A percentile compares a stretch with the other conserved stretches of the same genome.
Conservation (phyloP, 2,329 filamentous ascomycete genomes). For the Claviceps arundinis region DNA sequence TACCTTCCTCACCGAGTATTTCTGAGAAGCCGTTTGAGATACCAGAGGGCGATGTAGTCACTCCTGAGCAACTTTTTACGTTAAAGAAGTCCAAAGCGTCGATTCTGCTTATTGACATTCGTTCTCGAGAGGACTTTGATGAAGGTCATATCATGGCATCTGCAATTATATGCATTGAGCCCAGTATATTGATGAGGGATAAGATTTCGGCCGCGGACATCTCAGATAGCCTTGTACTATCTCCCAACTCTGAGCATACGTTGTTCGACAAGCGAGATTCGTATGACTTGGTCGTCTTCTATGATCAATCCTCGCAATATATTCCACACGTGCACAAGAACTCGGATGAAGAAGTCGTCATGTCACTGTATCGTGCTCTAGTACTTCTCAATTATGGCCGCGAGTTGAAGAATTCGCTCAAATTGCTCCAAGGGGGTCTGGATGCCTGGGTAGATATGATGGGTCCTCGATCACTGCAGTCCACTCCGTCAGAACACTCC, state of each 20-base stretch:
- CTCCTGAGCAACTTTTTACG: conserved; percentile 55
- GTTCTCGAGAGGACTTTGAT: conserved; percentile 68
- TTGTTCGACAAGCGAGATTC: conserved; percentile 60
- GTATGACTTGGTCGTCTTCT: conserved; percentile 82
- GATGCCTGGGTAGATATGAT: conserved; percentile 80
- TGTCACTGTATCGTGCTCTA: conserved; percentile 65
- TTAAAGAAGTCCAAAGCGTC: conserved; percentile 47
- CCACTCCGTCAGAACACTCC: conserved; percentile 22
- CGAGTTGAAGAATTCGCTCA: conserved; percentile 58
- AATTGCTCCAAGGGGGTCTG: conserved; percentile 69
- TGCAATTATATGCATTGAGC: conserved; percentile 81
- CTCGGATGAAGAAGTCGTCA: conserved; percentile 41
- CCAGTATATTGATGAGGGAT: conserved; percentile 55
- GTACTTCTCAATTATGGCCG: conserved; percentile 73
- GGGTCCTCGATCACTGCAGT: conserved; percentile 49
- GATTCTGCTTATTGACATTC: conserved; percentile 76
- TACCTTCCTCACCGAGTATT: conserved; percentile 14
- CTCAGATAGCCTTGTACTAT: conserved; percentile 55
- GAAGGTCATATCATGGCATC: conserved; percentile 77
- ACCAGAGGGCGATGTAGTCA: conserved; percentile 45
- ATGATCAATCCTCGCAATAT: conserved; percentile 56
- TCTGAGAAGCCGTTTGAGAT: conserved; percentile 31
- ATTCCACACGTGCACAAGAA: conserved; percentile 26
- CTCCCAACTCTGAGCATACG: conserved; percentile 58
- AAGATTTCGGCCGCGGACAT: conserved; percentile 50